Evolutionary conservation across 768 basidiomycete species (phyloP).

Genomic region (Boletellus ananiceps): DNA sequence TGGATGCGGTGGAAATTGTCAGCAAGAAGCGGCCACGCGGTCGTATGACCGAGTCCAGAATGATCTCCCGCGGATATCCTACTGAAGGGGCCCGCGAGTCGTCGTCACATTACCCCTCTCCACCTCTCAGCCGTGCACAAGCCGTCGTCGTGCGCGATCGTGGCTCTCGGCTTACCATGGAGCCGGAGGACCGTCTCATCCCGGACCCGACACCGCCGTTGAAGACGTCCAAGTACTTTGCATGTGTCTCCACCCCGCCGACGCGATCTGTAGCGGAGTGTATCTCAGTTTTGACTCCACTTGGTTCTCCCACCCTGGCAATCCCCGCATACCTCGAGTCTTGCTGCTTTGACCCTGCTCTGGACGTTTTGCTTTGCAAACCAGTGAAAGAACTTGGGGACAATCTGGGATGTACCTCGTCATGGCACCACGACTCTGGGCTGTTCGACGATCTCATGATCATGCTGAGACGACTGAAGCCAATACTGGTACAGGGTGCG

Average conservation of each 20-base stretch:
- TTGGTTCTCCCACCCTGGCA: constrained; percentile 1
- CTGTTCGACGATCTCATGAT: constrained; percentile 22
- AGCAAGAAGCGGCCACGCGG: not conserved
- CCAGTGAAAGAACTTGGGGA: not conserved
- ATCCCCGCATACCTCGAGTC: constrained; percentile 7
- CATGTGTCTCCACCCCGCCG: not conserved
- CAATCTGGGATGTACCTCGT: not conserved
- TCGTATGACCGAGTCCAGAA: too few relatives aligned
- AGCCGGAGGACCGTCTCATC: not conserved
- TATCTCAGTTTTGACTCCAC: not conserved
- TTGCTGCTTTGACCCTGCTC: constrained; percentile 1
- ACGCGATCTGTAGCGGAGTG: not conserved
- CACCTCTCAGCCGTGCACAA: not conserved
- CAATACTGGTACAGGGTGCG: constrained; percentile 31
- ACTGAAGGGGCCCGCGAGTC: not conserved
- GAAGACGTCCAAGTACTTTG: constrained; percentile 24
- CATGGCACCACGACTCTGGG: constrained; percentile 1
- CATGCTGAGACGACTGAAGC: constrained; percentile 27
- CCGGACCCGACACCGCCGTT: not conserved
- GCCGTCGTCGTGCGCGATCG: not conserved
- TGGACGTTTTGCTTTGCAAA: not conserved
- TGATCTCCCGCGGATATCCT: not conserved
- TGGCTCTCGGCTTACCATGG: not conserved
- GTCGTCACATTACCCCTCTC: constrained; percentile 6
- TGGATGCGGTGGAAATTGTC: constrained; percentile 21